Evolutionary conservation across 345 rosid genomes (phyloP).

Genomic region (Eucalyptus pauciflora): DNA sequence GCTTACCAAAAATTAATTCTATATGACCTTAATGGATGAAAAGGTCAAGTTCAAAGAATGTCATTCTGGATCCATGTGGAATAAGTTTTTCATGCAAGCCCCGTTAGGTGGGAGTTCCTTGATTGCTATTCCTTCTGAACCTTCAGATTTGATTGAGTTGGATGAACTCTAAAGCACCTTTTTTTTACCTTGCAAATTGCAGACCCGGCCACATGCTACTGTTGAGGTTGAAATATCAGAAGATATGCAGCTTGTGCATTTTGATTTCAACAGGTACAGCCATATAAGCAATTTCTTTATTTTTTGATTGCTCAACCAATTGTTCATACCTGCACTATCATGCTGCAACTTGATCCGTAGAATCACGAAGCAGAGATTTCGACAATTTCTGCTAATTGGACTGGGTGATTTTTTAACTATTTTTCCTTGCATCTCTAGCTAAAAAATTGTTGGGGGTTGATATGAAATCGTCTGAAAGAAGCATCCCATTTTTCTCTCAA

Average conservation of each 20-base stretch:
- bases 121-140: neutral
- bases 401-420: neutral
- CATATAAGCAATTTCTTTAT: neutral
- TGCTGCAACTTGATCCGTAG: neutral
- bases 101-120: neutral
- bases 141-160: neutral
- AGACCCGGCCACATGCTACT: slow-evolving; percentile 99
- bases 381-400: neutral
- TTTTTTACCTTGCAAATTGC: slow-evolving; percentile 1
- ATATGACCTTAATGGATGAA: neutral
- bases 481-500: neutral
- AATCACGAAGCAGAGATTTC: neutral
- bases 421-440: neutral
- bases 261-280: slow-evolving; percentile 90
- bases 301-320: neutral
- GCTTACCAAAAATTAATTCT: neutral
- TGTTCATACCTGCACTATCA: neutral
- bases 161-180: neutral
- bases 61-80: neutral
- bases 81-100: neutral
- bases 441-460: neutral
- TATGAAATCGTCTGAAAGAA: neutral
- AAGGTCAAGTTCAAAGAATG: neutral
- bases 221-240: slow-evolving; percentile 99
- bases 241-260: slow-evolving; percentile 99